Percentiles rank a stretch among this genome's conserved stretches.
phyloP scores from a whole-genome alignment of 1,139 yeast species.

The Nakaseomyces bracarensis region DNA sequence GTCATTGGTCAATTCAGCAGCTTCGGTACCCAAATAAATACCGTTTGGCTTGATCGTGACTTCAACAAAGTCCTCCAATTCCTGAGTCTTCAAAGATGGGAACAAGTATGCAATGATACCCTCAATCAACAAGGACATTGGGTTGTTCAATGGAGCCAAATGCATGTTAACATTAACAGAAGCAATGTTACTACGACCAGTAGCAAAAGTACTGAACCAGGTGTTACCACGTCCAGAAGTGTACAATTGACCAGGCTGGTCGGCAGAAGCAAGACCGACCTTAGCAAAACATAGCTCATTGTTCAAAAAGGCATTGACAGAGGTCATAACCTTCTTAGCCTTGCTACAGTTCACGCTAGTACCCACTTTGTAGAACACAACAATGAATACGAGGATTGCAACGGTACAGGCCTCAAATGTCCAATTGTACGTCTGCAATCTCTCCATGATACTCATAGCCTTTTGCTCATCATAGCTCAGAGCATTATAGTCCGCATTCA shows the following conservation, averaged over 20 bases:
- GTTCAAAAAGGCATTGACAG: slow-evolving; percentile 43
- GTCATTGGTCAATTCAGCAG: slow-evolving; percentile 23
- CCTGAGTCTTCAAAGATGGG: slow-evolving; percentile 35
- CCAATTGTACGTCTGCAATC: slow-evolving; percentile 56
- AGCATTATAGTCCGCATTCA: slow-evolving; percentile 33
- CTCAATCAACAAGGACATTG: slow-evolving; percentile 41
- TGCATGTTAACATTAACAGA: slow-evolving; percentile 53
- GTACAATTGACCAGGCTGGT: slow-evolving; percentile 25
- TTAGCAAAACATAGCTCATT: slow-evolving; percentile 57
- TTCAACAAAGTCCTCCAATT: slow-evolving; percentile 55
- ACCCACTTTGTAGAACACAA: slow-evolving; percentile 47
- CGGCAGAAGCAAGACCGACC: slow-evolving; percentile 52
- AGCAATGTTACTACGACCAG: slow-evolving; percentile 77
- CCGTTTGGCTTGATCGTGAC: slow-evolving; percentile 54
- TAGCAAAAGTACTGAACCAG: slow-evolving; percentile 65
- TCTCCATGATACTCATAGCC: slow-evolving; percentile 42
- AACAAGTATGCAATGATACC: slow-evolving; percentile 48
- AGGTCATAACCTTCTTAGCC: slow-evolving; percentile 45
- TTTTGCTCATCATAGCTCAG: slow-evolving; percentile 46
- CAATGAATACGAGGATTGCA: slow-evolving; percentile 41
- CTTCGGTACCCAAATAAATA: slow-evolving; percentile 42
- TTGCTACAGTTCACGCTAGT: slow-evolving; percentile 46
- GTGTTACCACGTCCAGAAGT: slow-evolving; percentile 57
- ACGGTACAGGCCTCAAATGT: slow-evolving; percentile 55
- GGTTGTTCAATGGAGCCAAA: slow-evolving; percentile 74